phyloP scores from a whole-genome alignment of 2,329 filamentous ascomycete genomes.

The Cladorrhinum sp. region DNA sequence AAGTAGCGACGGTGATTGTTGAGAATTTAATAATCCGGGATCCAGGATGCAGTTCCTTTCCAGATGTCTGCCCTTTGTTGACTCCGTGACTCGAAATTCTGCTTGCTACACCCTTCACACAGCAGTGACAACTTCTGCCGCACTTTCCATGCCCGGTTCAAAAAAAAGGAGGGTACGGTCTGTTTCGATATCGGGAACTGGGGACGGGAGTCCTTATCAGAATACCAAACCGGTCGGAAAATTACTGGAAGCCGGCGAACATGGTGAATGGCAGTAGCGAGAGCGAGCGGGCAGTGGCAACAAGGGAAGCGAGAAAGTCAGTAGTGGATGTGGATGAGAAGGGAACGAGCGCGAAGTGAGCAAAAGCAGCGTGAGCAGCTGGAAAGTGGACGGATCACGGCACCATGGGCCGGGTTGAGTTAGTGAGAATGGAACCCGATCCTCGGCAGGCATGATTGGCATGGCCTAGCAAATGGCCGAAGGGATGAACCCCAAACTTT shows the following conservation, averaged over 20 bases:
- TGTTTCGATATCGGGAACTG: not conserved
- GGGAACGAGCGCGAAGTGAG: not conserved
- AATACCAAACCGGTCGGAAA: not conserved
- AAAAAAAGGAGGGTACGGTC: not conserved
- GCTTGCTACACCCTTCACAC: not conserved
- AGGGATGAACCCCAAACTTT: constrained; percentile 1
- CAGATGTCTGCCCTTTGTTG: not conserved
- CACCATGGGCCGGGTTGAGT: not conserved
- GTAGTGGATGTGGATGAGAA: not conserved
- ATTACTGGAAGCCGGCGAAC: not conserved
- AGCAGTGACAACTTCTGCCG: not conserved
- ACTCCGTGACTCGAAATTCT: not conserved
- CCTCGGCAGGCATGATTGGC: constrained; percentile 2
- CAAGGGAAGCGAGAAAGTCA: not conserved
- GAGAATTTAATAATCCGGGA: not conserved
- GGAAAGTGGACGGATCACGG: not conserved
- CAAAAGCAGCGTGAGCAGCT: not conserved
- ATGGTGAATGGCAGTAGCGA: not conserved
- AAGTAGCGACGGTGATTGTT: not conserved
- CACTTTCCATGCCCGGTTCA: not conserved
- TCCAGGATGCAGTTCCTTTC: not conserved
- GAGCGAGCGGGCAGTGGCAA: not conserved
- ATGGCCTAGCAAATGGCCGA: not conserved
- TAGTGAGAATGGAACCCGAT: constrained; percentile 1
- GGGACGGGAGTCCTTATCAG: not conserved